Conservation (phyloP, 345 rosid species). For the Moringa oleifera region DNA sequence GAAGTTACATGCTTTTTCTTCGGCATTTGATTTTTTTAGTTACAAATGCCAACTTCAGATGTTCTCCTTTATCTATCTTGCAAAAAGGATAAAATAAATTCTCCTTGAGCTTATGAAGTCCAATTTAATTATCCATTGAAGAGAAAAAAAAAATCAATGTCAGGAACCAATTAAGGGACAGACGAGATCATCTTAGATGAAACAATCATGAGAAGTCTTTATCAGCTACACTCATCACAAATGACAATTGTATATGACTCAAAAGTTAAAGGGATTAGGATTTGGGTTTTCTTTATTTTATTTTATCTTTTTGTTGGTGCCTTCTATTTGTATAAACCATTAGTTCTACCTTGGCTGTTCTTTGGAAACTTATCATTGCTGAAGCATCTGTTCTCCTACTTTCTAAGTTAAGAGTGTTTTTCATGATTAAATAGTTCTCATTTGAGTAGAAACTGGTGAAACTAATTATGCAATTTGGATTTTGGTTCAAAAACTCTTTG, state of each 20-base stretch:
- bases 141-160: slow-evolving; percentile 1
- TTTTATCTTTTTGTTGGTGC: too few species aligned
- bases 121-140: not conserved
- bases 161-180: not conserved
- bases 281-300: not conserved
- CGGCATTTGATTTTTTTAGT: slow-evolving; percentile 1
- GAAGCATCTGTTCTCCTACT: not conserved
- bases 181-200: not conserved
- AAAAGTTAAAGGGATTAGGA: not conserved
- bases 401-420: not conserved
- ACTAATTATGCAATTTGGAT: not conserved
- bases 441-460: not conserved
- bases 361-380: not conserved
- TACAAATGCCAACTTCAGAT: not conserved
- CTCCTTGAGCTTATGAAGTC: not conserved
- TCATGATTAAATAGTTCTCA: not conserved
- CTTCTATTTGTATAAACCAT: too few species aligned
- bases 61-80: not conserved
- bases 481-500: not conserved
- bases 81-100: too few species aligned
- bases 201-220: not conserved
- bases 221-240: not conserved
- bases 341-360: not conserved
- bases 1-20: not conserved
- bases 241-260: not conserved